Evolutionary conservation across 2,329 filamentous ascomycete genomes (phyloP).

Genomic region (Fonsecaea multimorphosa): DNA sequence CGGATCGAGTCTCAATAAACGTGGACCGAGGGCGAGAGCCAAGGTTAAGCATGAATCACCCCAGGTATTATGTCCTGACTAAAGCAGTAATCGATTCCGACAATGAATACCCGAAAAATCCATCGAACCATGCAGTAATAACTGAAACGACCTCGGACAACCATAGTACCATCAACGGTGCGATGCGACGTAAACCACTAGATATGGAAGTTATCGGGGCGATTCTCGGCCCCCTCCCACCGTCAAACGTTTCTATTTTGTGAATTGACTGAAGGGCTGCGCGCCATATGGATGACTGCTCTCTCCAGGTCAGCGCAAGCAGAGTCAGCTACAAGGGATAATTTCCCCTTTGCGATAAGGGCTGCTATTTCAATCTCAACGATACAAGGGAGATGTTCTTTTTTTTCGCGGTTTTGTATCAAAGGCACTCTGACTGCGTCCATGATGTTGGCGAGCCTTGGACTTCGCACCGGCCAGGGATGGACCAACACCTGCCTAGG

Average conservation of each 20-base stretch:
- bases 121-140: constrained; percentile 11
- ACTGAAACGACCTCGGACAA: not conserved
- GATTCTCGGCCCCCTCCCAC: not conserved
- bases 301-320: not conserved
- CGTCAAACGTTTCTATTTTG: not conserved
- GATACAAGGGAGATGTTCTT: not conserved
- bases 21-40: not conserved
- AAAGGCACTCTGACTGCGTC: not conserved
- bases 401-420: not conserved
- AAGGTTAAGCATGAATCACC: not conserved
- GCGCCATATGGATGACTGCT: not conserved
- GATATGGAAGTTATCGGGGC: not conserved
- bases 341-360: not conserved
- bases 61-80: not conserved
- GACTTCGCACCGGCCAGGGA: not conserved
- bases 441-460: not conserved
- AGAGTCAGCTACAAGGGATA: not conserved
- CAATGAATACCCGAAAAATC: not conserved
- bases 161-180: not conserved
- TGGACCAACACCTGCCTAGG: not conserved
- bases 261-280: not conserved
- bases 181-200: not conserved
- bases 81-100: constrained; percentile 15
- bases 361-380: not conserved
- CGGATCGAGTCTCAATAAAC: not conserved